Evolutionary conservation across 208 protist species (phyloP), one percentile per base, ranked within the genome.

Genomic region (Strigomonas culicis): DNA sequence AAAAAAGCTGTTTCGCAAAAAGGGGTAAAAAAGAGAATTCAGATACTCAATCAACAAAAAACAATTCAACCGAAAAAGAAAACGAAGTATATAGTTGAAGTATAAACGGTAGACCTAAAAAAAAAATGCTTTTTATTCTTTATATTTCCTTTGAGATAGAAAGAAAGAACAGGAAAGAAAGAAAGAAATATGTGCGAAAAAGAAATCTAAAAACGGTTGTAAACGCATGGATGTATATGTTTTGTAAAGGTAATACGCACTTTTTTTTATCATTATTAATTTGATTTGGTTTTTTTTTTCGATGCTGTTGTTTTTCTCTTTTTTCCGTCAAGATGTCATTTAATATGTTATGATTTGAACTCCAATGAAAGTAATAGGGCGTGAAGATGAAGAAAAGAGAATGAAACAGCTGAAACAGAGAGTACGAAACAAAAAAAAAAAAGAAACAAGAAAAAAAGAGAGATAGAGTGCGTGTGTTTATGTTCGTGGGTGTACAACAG

Each of bases 401-500:
- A 34, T 51, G 13, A 55, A 32, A 17, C 50, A 21, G 24, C 17
- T 21, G 8, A 27, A 61, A 41, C 4, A 34, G 25, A 55, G 47
- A 43, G 44, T 15, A 63, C 56, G n/a, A 57, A 57, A 57, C 10
- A 19, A 31, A 57, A 57, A 28, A 11, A 30, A 57, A 27, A 57
- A 28, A 57, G 19, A 57, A 57, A 28, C 8, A 57, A 47, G 41
- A 47, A 47, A 47, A 19, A 19, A 21, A 19, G 41, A 47, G 19
- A 19, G 22, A 8, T 32, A 60, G 17, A 43, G 8, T 28, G 11
- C 4, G 19, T 51, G 24, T 72, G 21, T 24, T 71, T 2, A 24
- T 67, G n/a, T n/a, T n/a, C n/a, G n/a, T n/a, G n/a, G n/a, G n/a
- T n/a, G n/a, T n/a, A n/a, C n/a, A n/a, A n/a, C n/a, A n/a, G n/a